These are phyloP conservation scores for Alternaria consortialis DNA, from an alignment of 2,329 filamentous ascomycete species.

Conservation along the genomic window DNA sequence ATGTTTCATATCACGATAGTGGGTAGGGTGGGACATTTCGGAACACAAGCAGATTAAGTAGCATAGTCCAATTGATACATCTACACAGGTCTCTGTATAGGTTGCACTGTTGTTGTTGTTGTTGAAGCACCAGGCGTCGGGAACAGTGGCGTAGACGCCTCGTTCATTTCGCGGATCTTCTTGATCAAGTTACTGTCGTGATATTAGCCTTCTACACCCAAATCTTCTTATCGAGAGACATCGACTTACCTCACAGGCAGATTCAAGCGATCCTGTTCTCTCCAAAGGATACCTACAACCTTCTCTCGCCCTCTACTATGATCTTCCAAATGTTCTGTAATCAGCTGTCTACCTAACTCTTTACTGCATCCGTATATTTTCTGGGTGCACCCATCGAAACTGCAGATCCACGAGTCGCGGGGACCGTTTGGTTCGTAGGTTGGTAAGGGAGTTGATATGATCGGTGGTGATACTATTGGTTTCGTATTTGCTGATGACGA, in stretches of 20 bases:
- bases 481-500: conserved; percentile 17
- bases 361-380: conserved; percentile 70
- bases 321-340: conserved; percentile 68
- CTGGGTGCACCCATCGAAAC: conserved; percentile 69
- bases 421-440: conserved; percentile 59
- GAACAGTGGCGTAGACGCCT: conserved; percentile 41
- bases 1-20: background rate
- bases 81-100: conserved; percentile 25
- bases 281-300: conserved; percentile 62
- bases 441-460: conserved; percentile 46
- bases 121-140: conserved; percentile 10
- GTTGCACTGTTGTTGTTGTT: conserved; percentile 2
- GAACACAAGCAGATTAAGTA: background rate
- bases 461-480: conserved; percentile 24
- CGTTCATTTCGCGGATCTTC: conserved; percentile 55
- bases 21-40: background rate
- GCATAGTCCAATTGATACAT: background rate
- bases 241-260: conserved; percentile 52
- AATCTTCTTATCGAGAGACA: background rate
- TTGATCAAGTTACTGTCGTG: conserved; percentile 55
- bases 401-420: conserved; percentile 72
- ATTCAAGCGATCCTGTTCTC: conserved; percentile 56
- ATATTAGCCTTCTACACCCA: background rate
- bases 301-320: conserved; percentile 67
- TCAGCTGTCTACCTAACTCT: conserved; percentile 63